These are phyloP conservation scores for Corylus heterophylla DNA, from an alignment of 306 rosid species.

Conservation along the genomic window DNA sequence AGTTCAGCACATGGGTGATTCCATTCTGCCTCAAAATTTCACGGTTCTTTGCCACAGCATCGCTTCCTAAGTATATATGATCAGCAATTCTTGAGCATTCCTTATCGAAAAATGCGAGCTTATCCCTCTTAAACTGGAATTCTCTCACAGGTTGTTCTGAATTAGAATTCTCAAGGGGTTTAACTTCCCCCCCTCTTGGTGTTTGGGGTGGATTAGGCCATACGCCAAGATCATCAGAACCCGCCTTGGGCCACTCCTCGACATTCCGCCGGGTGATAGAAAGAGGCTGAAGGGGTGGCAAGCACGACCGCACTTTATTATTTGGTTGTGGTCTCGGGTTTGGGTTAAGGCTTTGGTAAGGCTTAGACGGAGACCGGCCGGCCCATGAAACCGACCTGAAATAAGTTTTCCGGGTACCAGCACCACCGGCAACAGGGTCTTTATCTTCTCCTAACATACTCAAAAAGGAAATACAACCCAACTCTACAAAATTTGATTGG, in stretches of 20 bases:
- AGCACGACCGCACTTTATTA: conserved; percentile 50
- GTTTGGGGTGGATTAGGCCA: conserved; percentile 85
- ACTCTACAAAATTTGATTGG: conserved; percentile 17
- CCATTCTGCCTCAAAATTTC: conserved; percentile 67
- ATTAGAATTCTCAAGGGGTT: conserved; percentile 28
- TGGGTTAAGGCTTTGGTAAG: conserved; percentile 29
- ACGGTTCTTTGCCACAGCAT: conserved; percentile 89
- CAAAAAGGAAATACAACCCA: conserved; percentile 17
- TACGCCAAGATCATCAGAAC: conserved; percentile 87
- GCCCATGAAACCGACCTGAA: conserved; percentile 84
- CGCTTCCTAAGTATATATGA: conserved; percentile 85
- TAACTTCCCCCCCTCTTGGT: conserved; percentile 54
- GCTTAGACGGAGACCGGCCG: conserved; percentile 63
- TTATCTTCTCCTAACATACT: conserved; percentile 56
- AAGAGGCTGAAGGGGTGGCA: conserved; percentile 88
- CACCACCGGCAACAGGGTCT: conserved; percentile 35
- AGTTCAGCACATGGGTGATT: conserved; percentile 87
- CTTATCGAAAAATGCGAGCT: conserved; percentile 74
- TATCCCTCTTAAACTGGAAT: conserved; percentile 72
- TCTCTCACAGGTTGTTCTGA: conserved; percentile 49
- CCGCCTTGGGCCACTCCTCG: conserved; percentile 84
- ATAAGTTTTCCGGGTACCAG: conserved; percentile 38
- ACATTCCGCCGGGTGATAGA: conserved; percentile 52
- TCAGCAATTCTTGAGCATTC: conserved; percentile 90
- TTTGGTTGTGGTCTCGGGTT: conserved; percentile 44